Percentiles rank a stretch among this genome's conserved stretches.
Evolutionary conservation across 2,329 filamentous ascomycete species (phyloP).

Genomic region (Drechslerella stenobrocha): DNA sequence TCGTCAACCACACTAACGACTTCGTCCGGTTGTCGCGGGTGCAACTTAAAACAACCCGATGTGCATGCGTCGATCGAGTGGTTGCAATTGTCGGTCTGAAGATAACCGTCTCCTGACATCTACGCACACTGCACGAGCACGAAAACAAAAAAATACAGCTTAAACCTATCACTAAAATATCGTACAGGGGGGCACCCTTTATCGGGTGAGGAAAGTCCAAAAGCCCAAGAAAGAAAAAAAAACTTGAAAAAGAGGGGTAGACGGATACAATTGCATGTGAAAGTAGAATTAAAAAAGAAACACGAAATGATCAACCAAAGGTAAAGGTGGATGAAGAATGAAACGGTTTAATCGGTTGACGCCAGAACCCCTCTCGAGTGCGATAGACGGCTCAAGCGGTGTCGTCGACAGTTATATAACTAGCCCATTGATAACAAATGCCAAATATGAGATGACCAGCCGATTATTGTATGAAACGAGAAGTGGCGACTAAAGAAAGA

Average conservation of each 20-base stretch:
- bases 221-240: background rate
- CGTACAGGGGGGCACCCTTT: constrained; percentile 23
- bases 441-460: background rate
- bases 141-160: constrained; percentile 9
- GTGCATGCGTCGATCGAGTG: too few relatives aligned
- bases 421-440: constrained; percentile 11
- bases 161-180: constrained; percentile 42
- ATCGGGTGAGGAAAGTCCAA: background rate
- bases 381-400: constrained; percentile 13
- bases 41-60: too few relatives aligned
- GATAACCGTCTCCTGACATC: too few relatives aligned
- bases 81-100: too few relatives aligned
- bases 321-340: constrained; percentile 5
- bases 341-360: constrained; percentile 12
- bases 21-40: too few relatives aligned
- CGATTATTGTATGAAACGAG: too few relatives aligned
- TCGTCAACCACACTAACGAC: too few relatives aligned
- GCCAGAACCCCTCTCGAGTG: constrained; percentile 24
- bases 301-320: background rate
- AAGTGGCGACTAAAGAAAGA: too few relatives aligned
- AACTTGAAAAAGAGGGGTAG: too few relatives aligned
- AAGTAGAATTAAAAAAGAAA: background rate
- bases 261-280: background rate
- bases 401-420: constrained; percentile 13
- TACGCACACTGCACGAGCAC: too few relatives aligned